phyloP scores from a whole-genome alignment of 805 yeast species.

The Priceomyces fermenticarens region DNA sequence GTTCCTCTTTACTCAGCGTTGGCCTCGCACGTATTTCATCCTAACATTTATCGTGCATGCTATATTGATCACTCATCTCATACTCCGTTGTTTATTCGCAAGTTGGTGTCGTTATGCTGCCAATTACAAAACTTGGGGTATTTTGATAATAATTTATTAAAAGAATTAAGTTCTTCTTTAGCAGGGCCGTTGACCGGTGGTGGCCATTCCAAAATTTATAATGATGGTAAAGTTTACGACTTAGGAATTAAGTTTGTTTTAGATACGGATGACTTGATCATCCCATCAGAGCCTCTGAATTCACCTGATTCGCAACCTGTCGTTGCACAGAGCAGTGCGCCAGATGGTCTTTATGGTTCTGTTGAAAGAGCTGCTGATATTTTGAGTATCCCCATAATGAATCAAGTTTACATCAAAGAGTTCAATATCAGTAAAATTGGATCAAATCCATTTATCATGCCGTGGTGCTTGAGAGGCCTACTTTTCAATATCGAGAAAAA shows the following conservation, averaged over 20 bases:
- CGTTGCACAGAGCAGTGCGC: too few relatives aligned
- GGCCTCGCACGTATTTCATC: constrained; percentile 81
- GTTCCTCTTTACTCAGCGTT: constrained; percentile 90
- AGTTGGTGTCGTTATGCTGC: constrained; percentile 71
- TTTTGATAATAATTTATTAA: constrained; percentile 81
- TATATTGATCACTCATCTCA: constrained; percentile 80
- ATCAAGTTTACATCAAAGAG: constrained; percentile 36
- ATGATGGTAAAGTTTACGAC: constrained; percentile 80
- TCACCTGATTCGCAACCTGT: too few relatives aligned
- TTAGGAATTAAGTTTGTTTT: constrained; percentile 71
- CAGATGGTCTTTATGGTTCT: neutral
- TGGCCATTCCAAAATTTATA: constrained; percentile 89
- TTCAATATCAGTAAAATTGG: constrained; percentile 67
- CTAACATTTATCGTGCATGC: constrained; percentile 84
- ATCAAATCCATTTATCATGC: constrained; percentile 78
- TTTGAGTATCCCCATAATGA: constrained; percentile 25
- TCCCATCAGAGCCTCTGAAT: constrained; percentile 20
- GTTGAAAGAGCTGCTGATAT: constrained; percentile 7
- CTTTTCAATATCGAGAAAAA: constrained; percentile 58
- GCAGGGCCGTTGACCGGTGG: constrained; percentile 94
- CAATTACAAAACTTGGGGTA: constrained; percentile 72
- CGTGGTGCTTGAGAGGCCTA: constrained; percentile 90
- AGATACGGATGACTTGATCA: constrained; percentile 63
- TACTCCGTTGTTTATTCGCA: constrained; percentile 75
- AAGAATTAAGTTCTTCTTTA: constrained; percentile 67